A percentile compares a stretch with the other conserved stretches of the same genome.
phyloP scores from a whole-genome alignment of 2,329 filamentous ascomycete species.

The Alternaria consortialis region DNA sequence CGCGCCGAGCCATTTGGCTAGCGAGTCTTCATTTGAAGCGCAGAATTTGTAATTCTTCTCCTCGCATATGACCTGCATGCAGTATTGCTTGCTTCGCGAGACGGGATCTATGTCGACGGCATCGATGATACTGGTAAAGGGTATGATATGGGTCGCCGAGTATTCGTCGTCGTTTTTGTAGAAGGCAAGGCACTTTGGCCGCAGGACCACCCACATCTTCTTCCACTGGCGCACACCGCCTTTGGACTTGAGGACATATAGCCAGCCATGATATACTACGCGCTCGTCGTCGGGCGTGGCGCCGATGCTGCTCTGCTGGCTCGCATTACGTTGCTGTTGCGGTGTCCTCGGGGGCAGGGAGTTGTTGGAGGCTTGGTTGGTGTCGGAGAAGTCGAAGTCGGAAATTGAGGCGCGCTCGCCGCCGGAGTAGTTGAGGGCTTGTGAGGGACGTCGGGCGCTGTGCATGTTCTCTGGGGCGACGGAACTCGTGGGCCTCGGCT shows the following conservation, averaged over 20 bases:
- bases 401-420: constrained; percentile 80
- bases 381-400: constrained; percentile 88
- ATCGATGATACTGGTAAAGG: constrained; percentile 81
- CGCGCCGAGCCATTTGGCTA: constrained; percentile 86
- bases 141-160: constrained; percentile 81
- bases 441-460: constrained; percentile 65
- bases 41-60: constrained; percentile 70
- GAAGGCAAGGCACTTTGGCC: constrained; percentile 82
- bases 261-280: constrained; percentile 92
- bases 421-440: constrained; percentile 69
- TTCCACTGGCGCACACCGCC: constrained; percentile 92
- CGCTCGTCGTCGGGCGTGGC: constrained; percentile 73
- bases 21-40: constrained; percentile 77
- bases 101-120: constrained; percentile 92
- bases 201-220: constrained; percentile 89
- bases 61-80: constrained; percentile 92
- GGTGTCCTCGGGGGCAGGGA: constrained; percentile 42
- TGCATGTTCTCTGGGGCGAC: constrained; percentile 43
- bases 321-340: constrained; percentile 61
- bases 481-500: constrained; percentile 43
- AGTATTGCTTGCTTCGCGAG: constrained; percentile 83
- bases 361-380: constrained; percentile 64
- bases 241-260: constrained; percentile 84
- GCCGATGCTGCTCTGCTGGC: constrained; percentile 67
- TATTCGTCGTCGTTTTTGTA: constrained; percentile 96